Evolutionary conservation across 768 basidiomycete genomes (phyloP).

Genomic region (Cyclocybe cylindracea): DNA sequence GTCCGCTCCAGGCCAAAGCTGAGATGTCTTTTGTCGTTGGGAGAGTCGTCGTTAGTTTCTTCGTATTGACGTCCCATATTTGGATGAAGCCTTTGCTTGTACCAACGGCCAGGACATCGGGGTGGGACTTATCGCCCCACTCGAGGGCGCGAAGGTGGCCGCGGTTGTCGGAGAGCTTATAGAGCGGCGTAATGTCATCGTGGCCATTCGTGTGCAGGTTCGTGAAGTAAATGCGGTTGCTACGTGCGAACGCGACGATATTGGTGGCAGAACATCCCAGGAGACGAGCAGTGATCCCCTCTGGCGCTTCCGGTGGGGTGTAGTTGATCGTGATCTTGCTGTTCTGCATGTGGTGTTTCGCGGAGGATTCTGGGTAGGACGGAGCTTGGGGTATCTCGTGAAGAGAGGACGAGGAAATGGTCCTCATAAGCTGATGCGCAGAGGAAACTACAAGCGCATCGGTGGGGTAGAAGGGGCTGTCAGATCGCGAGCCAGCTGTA

Average conservation of each 20-base stretch:
- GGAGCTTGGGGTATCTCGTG: constrained; percentile 7
- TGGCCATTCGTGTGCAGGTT: constrained; percentile 33
- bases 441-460: constrained; percentile 3
- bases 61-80: constrained; percentile 68
- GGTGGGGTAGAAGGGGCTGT: constrained; percentile 5
- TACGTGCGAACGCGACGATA: constrained; percentile 50
- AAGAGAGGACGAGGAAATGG: constrained; percentile 21
- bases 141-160: constrained; percentile 47
- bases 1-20: constrained; percentile 65
- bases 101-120: constrained; percentile 56
- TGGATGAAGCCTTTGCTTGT: constrained; percentile 66
- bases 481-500: constrained; percentile 15
- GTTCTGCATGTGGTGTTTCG: constrained; percentile 24
- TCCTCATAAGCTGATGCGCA: constrained; percentile 22
- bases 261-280: constrained; percentile 46
- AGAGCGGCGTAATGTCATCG: constrained; percentile 51
- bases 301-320: constrained; percentile 19
- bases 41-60: constrained; percentile 54
- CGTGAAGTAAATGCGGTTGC: constrained; percentile 57
- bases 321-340: constrained; percentile 24
- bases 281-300: constrained; percentile 22
- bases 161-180: constrained; percentile 45
- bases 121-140: constrained; percentile 33
- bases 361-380: constrained; percentile 21
- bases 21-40: constrained; percentile 56